A percentile compares a stretch with the other conserved stretches of the same genome.
These are phyloP conservation scores for Hymenoscyphus linearis DNA, from an alignment of 2,329 filamentous ascomycete species.

Conservation along the genomic window DNA sequence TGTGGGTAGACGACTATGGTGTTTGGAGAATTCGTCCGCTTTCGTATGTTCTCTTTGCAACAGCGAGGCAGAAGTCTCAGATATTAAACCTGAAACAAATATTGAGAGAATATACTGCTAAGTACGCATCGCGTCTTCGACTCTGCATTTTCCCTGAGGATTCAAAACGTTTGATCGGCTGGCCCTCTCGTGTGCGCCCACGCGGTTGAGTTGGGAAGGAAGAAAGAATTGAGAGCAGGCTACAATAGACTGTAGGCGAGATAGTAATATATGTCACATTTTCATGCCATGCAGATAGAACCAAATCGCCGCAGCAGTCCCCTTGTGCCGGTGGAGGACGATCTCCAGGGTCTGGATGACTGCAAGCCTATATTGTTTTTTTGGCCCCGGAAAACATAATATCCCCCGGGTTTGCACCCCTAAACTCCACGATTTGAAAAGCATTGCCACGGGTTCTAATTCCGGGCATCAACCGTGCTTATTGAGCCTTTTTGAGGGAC, in stretches of 20 bases:
- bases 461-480: background rate
- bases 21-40: constrained; percentile 33
- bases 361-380: background rate
- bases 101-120: background rate
- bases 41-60: background rate
- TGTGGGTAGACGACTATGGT: constrained; percentile 32
- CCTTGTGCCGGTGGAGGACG: background rate
- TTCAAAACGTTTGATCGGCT: background rate
- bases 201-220: background rate
- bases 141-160: constrained; percentile 4
- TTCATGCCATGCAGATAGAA: background rate
- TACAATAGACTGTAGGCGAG: background rate
- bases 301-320: background rate
- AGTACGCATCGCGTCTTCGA: constrained; percentile 6
- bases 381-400: background rate
- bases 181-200: background rate
- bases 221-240: background rate
- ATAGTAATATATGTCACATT: background rate
- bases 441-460: background rate
- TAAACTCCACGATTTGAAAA: background rate
- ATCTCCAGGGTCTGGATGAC: background rate
- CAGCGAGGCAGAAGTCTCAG: background rate
- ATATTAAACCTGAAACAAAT: background rate
- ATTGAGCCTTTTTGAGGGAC: background rate
- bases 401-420: background rate